These are phyloP conservation scores for Falciphora oryzae DNA, from an alignment of 2,329 filamentous ascomycete genomes.

Conservation along the genomic window DNA sequence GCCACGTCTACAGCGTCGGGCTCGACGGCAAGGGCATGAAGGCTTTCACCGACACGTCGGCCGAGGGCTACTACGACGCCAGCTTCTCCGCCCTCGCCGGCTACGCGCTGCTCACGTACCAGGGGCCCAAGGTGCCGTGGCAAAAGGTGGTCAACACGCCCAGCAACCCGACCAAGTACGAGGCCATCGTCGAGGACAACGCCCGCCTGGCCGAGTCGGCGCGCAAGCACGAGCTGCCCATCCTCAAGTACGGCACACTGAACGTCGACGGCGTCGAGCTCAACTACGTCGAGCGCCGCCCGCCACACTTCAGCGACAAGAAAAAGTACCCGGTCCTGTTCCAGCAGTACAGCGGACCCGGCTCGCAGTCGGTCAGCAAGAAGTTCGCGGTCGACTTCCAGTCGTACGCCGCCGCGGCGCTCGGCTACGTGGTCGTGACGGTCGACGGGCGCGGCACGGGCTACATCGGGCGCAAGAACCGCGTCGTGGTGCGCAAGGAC, in stretches of 20 bases:
- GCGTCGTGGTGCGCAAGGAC: constrained; percentile 75
- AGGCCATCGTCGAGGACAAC: constrained; percentile 75
- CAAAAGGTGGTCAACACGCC: constrained; percentile 87
- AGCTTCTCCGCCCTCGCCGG: constrained; percentile 81
- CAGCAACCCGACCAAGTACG: constrained; percentile 56
- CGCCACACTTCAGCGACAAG: constrained; percentile 77
- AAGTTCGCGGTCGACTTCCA: constrained; percentile 84
- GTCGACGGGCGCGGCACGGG: constrained; percentile 93
- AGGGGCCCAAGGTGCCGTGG: constrained; percentile 80
- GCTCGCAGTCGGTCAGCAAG: constrained; percentile 83
- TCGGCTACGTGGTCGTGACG: constrained; percentile 92
- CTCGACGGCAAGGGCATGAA: constrained; percentile 71
- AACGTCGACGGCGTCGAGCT: constrained; percentile 72
- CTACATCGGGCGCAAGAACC: constrained; percentile 76
- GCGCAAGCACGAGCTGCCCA: constrained; percentile 72
- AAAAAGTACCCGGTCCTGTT: constrained; percentile 93
- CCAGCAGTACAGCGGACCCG: constrained; percentile 88
- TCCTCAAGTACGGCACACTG: constrained; percentile 75
- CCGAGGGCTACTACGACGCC: constrained; percentile 71
- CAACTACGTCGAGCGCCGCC: constrained; percentile 75
- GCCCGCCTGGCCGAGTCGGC: constrained; percentile 61
- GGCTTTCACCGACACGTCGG: constrained; percentile 66
- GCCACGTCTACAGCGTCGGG: constrained; percentile 86
- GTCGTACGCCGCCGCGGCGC: constrained; percentile 73
- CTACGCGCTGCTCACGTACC: constrained; percentile 78